phyloP scores from a whole-genome alignment of 1,139 yeast species.

The Suhomyces bokatorum region DNA sequence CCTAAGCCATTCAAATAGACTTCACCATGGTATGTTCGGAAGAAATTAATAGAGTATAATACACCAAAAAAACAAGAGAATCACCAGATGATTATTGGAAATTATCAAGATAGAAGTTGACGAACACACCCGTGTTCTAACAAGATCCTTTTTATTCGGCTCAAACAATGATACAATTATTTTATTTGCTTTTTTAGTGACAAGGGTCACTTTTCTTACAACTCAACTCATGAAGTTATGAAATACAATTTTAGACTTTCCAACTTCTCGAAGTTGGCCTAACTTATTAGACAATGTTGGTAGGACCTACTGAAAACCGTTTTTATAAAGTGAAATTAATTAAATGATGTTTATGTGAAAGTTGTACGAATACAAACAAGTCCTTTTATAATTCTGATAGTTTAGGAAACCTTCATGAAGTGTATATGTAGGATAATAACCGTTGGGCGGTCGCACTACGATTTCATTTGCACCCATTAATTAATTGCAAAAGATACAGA shows the following conservation, averaged over 20 bases:
- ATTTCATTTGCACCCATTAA: no score
- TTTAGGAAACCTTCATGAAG: no score
- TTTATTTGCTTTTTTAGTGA: slow-evolving; percentile 3
- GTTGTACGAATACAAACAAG: no score
- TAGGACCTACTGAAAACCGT: not conserved
- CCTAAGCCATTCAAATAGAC: slow-evolving; percentile 7
- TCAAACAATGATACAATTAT: not conserved
- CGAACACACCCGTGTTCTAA: not conserved
- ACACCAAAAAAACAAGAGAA: slow-evolving; percentile 1
- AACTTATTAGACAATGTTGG: slow-evolving; percentile 2
- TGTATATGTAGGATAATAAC: no score
- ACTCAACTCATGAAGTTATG: slow-evolving; percentile 12
- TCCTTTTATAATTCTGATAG: no score
- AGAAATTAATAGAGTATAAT: slow-evolving; percentile 13
- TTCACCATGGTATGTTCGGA: slow-evolving; percentile 8
- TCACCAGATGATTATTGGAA: slow-evolving; percentile 1
- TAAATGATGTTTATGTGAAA: slow-evolving; percentile 4
- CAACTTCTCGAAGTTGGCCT: not conserved
- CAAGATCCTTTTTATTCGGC: not conserved
- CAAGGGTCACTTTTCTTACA: slow-evolving; percentile 2
- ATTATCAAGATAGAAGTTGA: slow-evolving; percentile 3
- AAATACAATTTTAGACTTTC: slow-evolving; percentile 3
- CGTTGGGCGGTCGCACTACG: no score
- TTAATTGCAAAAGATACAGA: no score
- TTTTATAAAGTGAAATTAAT: slow-evolving; percentile 3